Evolutionary conservation across 2,329 filamentous ascomycete species (phyloP).

Genomic region (Colletotrichum cordylinicola): DNA sequence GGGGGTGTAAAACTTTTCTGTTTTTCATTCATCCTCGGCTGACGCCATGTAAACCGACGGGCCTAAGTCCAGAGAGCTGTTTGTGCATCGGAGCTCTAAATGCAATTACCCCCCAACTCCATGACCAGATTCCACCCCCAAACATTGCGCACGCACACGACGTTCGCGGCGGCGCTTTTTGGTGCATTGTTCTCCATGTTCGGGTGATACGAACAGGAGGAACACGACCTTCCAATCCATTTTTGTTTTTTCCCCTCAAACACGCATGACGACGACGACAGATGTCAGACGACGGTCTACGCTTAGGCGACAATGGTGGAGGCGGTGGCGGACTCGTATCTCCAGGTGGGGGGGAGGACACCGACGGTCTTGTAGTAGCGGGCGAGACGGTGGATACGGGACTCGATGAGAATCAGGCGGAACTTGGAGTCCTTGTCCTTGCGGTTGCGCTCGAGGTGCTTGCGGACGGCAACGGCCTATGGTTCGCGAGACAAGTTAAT

Average conservation of each 20-base stretch:
- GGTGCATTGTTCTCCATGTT: constrained; percentile 19
- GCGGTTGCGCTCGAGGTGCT: constrained; percentile 99
- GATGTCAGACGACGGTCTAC: neutral
- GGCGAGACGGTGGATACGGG: constrained; percentile 98
- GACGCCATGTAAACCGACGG: constrained; percentile 2
- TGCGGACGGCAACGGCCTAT: constrained; percentile 95
- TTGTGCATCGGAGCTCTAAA: constrained; percentile 48
- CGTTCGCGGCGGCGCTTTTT: neutral
- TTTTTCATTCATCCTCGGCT: constrained; percentile 15
- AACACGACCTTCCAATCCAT: constrained; percentile 21
- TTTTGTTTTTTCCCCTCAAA: neutral
- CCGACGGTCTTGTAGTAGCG: constrained; percentile 99
- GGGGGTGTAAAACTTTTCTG: neutral
- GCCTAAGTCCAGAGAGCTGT: constrained; percentile 26
- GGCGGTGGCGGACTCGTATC: constrained; percentile 98
- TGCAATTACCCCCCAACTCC: constrained; percentile 51
- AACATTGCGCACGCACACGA: neutral
- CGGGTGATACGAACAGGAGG: neutral
- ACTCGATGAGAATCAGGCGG: constrained; percentile 99
- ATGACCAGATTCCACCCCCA: constrained; percentile 41
- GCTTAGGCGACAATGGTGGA: constrained; percentile 90
- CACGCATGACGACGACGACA: neutral
- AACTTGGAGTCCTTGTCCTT: constrained; percentile 99
- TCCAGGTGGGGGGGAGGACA: constrained; percentile 90
- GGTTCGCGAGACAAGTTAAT: neutral